A percentile compares a stretch with the other conserved stretches of the same genome.
Conservation (phyloP, 176 grass and related monocot species). For the Tillandsia fasciculata region DNA sequence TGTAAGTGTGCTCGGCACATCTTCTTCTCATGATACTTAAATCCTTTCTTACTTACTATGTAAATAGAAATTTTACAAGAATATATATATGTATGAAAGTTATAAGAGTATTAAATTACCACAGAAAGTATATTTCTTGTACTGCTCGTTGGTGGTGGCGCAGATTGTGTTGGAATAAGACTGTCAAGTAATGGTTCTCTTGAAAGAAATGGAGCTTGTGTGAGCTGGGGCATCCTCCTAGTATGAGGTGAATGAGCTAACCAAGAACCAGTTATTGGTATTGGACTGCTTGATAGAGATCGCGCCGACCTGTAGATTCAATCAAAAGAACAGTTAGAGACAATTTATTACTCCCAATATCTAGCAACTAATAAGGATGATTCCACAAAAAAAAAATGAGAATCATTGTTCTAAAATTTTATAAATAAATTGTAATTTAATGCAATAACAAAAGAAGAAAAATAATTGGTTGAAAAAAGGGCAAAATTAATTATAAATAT, state of each 20-base stretch:
- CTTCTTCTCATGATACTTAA: too few species aligned
- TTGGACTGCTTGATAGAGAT: constrained; percentile 73
- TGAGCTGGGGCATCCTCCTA: constrained; percentile 27
- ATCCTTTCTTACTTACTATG: too few species aligned
- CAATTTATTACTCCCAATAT: neutral
- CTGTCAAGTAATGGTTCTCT: constrained; percentile 29
- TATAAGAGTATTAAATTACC: constrained; percentile 30
- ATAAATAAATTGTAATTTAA: too few species aligned
- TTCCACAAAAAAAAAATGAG: too few species aligned
- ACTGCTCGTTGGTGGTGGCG: constrained; percentile 27
- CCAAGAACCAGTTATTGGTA: constrained; percentile 56
- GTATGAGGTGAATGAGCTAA: constrained; percentile 19
- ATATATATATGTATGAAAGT: neutral
- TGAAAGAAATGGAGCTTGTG: constrained; percentile 11
- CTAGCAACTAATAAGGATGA: neutral
- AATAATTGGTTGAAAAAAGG: too few species aligned
- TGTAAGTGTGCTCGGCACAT: too few species aligned
- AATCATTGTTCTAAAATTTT: too few species aligned
- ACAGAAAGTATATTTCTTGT: constrained; percentile 69
- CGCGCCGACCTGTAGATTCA: constrained; percentile 72
- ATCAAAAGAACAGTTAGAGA: constrained; percentile 3
- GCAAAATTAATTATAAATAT: too few species aligned
- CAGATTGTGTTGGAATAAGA: constrained; percentile 27
- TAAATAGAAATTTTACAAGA: too few species aligned
- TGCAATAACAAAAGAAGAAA: too few species aligned